Evolutionary conservation across 176 grass and related monocot species (phyloP).

Genomic region (Microstegium vimineum): DNA sequence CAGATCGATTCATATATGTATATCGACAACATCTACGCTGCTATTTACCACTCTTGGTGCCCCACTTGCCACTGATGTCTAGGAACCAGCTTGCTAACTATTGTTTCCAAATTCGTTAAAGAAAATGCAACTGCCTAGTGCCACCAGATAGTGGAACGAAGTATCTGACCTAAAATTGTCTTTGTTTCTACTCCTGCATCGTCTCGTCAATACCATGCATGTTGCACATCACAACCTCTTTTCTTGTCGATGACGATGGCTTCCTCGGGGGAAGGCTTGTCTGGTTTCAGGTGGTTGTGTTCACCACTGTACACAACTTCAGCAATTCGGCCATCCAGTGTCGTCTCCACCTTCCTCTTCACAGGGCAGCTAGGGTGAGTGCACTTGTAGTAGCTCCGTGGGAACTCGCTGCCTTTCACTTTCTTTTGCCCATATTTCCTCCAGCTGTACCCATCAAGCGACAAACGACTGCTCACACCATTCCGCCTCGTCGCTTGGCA

Average conservation of each 20-base stretch:
- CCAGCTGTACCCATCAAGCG: conserved; percentile 59
- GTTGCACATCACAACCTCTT: background rate
- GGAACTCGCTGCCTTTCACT: conserved; percentile 60
- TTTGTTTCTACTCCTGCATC: background rate
- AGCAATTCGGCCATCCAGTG: conserved; percentile 32
- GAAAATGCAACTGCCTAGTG: background rate
- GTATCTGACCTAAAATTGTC: background rate
- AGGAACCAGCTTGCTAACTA: background rate
- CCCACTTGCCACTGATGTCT: background rate
- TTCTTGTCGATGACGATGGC: background rate
- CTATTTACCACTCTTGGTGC: background rate
- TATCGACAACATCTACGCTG: background rate
- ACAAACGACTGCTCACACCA: background rate
- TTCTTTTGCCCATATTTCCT: conserved; percentile 70
- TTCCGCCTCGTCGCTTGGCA: background rate
- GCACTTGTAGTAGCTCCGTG: conserved; percentile 72
- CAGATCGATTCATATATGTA: background rate
- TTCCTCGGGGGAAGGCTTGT: conserved; percentile 17
- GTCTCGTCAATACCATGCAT: background rate
- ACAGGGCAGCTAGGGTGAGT: conserved; percentile 53
- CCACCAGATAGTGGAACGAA: background rate
- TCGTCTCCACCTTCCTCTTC: conserved; percentile 59
- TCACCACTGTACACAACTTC: conserved; percentile 56
- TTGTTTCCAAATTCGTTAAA: background rate
- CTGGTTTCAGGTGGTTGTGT: conserved; percentile 49